Evolutionary conservation across 225 moss, liverwort and hornwort species (phyloP).

Genomic region (Marchantia paleacea): DNA sequence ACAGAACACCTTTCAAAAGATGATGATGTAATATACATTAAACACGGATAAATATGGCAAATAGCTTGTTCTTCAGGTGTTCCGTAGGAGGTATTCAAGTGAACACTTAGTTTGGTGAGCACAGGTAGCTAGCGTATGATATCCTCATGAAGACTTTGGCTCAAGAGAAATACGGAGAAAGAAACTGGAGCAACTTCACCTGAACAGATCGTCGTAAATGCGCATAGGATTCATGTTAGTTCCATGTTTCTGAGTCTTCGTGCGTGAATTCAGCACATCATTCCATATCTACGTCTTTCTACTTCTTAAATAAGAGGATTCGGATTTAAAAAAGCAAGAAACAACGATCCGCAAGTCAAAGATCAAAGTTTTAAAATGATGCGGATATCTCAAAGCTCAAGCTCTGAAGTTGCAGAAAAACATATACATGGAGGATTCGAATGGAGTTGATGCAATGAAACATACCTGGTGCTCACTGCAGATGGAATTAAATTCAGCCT

Average conservation of each 20-base stretch:
- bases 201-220: not conserved
- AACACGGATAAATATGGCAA: too few species aligned
- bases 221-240: not conserved
- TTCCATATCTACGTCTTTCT: too few species aligned
- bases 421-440: not conserved
- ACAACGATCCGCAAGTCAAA: too few species aligned
- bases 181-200: not conserved
- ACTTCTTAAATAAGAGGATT: too few species aligned
- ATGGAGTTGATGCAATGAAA: not conserved
- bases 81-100: too few species aligned
- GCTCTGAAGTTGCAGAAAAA: not conserved
- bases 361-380: too few species aligned
- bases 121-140: not conserved
- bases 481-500: slow-evolving; percentile 2
- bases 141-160: not conserved
- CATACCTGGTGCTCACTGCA: slow-evolving; percentile 15
- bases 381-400: not conserved
- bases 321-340: too few species aligned
- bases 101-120: not conserved
- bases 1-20: too few species aligned
- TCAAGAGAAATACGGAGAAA: not conserved
- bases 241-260: not conserved
- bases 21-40: too few species aligned
- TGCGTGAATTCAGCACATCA: too few species aligned
- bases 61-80: too few species aligned